A percentile compares a stretch with the other conserved stretches of the same genome.
phyloP scores from a whole-genome alignment of 2,329 filamentous ascomycete genomes.

The Xylogone sp. region DNA sequence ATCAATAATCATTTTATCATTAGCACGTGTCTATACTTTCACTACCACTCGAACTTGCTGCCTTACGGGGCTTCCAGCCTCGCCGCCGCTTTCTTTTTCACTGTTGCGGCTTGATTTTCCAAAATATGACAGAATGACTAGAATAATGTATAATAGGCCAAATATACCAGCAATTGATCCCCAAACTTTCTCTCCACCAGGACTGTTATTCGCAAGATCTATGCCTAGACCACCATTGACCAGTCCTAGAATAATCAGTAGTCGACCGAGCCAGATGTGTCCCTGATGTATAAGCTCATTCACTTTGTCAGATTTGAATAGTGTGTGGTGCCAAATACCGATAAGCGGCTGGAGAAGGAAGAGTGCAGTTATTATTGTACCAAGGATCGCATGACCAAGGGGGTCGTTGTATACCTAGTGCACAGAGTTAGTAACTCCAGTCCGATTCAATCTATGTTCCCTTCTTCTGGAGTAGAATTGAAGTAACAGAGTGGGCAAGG shows the following conservation, averaged over 20 bases:
- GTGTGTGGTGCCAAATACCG: constrained; percentile 53
- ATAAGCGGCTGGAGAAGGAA: constrained; percentile 55
- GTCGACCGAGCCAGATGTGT: constrained; percentile 61
- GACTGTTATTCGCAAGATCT: constrained; percentile 38
- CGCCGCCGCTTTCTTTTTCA: neutral
- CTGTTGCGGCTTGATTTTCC: neutral
- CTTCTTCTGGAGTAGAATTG: neutral
- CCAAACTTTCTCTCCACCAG: constrained; percentile 48
- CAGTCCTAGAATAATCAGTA: constrained; percentile 53
- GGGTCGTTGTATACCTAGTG: constrained; percentile 42
- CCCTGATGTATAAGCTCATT: constrained; percentile 50
- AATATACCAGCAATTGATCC: constrained; percentile 49
- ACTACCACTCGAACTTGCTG: no score
- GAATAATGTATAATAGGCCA: constrained; percentile 39
- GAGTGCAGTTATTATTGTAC: constrained; percentile 49
- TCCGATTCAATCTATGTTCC: no score
- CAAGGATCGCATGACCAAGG: constrained; percentile 48
- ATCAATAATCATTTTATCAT: no score
- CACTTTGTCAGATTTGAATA: constrained; percentile 43
- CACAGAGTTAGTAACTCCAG: neutral
- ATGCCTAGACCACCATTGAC: constrained; percentile 63
- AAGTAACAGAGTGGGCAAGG: neutral
- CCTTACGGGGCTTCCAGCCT: no score
- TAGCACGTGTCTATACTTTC: no score
- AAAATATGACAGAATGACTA: constrained; percentile 9